Evolutionary conservation across 306 rosid species (phyloP).

Genomic region (Dalbergia cultrata): DNA sequence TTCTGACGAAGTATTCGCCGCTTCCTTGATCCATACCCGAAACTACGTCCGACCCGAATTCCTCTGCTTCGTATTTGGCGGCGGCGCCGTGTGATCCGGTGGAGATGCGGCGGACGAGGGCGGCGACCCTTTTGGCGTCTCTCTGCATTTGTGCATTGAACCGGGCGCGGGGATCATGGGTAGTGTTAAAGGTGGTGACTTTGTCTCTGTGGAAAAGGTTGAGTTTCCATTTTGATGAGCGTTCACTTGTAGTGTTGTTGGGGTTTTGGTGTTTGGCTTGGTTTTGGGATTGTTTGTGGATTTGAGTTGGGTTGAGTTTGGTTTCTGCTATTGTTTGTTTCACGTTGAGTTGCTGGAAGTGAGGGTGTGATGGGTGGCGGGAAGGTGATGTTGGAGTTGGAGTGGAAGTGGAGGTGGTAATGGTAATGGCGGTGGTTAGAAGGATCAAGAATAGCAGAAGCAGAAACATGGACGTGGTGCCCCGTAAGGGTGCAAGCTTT

Average conservation of each 20-base stretch:
- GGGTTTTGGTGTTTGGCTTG: not conserved
- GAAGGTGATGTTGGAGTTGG: conserved; percentile 32
- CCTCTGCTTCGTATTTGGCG: conserved; percentile 38
- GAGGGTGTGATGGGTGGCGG: conserved; percentile 47
- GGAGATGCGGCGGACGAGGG: conserved; percentile 55
- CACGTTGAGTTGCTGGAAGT: conserved; percentile 52
- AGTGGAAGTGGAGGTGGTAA: conserved; percentile 7
- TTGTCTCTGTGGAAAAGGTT: conserved; percentile 77
- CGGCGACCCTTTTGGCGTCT: conserved; percentile 67
- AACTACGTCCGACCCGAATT: conserved; percentile 85
- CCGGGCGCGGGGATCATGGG: conserved; percentile 30
- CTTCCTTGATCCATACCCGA: conserved; percentile 97
- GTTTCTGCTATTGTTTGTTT: conserved; percentile 44
- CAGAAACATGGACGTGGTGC: conserved; percentile 33
- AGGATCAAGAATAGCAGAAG: conserved; percentile 28
- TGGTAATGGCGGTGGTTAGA: conserved; percentile 6
- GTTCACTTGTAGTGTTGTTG: conserved; percentile 2
- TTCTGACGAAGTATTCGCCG: conserved; percentile 87
- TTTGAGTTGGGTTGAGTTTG: conserved; percentile 23
- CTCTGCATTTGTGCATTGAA: conserved; percentile 69
- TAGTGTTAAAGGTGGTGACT: conserved; percentile 38
- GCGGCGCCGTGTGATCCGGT: conserved; percentile 5
- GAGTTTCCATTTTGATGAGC: conserved; percentile 57
- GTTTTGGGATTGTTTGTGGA: conserved; percentile 29
- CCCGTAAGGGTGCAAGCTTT: conserved; percentile 13